Base-by-base conservation (phyloP, 2,329 filamentous ascomycete genomes). In the Phialemonium atrogriseum region DNA sequence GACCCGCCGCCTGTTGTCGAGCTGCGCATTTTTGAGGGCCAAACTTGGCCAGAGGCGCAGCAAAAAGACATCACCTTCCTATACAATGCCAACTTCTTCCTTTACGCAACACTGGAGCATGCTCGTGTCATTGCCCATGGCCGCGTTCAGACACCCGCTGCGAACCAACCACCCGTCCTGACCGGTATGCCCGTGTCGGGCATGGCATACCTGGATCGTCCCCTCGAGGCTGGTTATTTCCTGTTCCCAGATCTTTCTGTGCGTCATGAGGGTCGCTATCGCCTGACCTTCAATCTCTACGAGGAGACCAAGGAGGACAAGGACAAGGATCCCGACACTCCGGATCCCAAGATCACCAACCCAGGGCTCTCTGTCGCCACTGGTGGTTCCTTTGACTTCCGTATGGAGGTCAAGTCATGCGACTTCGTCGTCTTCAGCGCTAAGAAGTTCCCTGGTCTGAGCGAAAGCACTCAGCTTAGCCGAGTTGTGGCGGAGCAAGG, bases 191-290 rank as follows among this genome's bases (percentile, higher is more conserved):
- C 88, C 1, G 89, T 94, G 10, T 91, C 89, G 12, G 91, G 89
- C 36, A 94, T 95, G 73, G 88, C 89, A 15, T 95, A 96, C 52
- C 72, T 98, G 30, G 89, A 96, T 54, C 82, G 89, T 26, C 91
- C 91, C 3, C 59, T 62, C 23, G 73, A 77, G 44, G 76, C 75
- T 24, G 91, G 88, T 33, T 98, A 96, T 58, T 98, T 98, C 59
- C 84, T 98, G 56, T 98, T 98, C 55, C 91, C 91, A 4, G 91
- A 98, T 57, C 67, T 96, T 17, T 95, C 89, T 0, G 89, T 98
- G 28, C 80, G 91, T 35, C 89, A 98, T 50, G 91, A 98, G 58
- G 91, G 91, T 40, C 80, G 81, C 45, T 98, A 95, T 57, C 73
- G 81, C n/a, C 63, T 98, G 33, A 84, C 79, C 40, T 96, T 98